Evolutionary conservation across 306 rosid species (phyloP).

Genomic region (Adenanthera pavonina): DNA sequence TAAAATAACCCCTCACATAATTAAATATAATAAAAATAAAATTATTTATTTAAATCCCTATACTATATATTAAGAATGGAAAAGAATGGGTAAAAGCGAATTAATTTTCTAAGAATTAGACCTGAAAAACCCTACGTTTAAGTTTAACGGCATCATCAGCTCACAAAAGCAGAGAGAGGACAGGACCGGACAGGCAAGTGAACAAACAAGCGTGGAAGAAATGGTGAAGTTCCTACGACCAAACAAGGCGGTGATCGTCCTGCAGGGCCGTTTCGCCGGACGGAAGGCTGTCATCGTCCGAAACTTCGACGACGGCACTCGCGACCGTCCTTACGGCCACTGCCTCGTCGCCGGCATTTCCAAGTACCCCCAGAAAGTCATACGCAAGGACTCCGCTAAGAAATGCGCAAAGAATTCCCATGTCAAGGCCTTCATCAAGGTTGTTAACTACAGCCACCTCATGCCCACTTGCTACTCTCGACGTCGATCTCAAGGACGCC

Average conservation of each 20-base stretch:
- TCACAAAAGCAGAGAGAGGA: neutral
- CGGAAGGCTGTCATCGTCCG: constrained; percentile 46
- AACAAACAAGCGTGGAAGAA: neutral
- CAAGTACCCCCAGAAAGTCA: constrained; percentile 43
- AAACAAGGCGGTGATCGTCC: constrained; percentile 41
- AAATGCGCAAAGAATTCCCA: constrained; percentile 39
- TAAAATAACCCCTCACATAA: too few species aligned
- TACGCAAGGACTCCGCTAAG: constrained; percentile 45
- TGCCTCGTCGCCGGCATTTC: constrained; percentile 41
- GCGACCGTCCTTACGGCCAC: constrained; percentile 46
- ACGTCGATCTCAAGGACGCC: constrained; percentile 51
- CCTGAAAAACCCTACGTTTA: too few species aligned
- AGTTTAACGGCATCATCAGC: neutral
- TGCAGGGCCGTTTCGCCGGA: constrained; percentile 42
- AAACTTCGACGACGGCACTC: constrained; percentile 41
- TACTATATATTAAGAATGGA: too few species aligned
- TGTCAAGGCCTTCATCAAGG: constrained; percentile 44
- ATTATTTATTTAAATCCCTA: too few species aligned
- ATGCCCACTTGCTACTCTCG: constrained; percentile 51
- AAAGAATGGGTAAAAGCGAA: too few species aligned
- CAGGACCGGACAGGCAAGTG: neutral
- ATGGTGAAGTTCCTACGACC: constrained; percentile 46
- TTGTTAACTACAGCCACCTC: constrained; percentile 38
- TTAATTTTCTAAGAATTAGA: too few species aligned
- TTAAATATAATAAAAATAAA: too few species aligned